Percentiles rank a stretch among this genome's conserved stretches.
These are phyloP conservation scores for Phanerochaete carnosa DNA, from an alignment of 768 basidiomycete genomes.

Conservation along the genomic window DNA sequence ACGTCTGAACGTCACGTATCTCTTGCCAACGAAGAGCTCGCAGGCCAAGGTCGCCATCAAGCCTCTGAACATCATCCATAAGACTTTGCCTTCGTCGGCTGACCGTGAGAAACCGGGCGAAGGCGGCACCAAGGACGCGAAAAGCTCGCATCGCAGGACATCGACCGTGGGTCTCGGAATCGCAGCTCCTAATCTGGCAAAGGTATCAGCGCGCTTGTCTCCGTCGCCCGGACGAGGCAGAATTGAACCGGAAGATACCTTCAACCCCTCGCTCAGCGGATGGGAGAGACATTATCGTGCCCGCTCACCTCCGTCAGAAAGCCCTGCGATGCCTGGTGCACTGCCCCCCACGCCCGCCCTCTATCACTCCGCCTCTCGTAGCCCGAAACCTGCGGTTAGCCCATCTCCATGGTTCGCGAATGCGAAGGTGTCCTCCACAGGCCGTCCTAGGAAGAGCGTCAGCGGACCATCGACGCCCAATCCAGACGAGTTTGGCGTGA, in stretches of 20 bases:
- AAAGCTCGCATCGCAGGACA: not conserved
- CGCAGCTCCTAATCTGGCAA: not conserved
- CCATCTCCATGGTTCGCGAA: not conserved
- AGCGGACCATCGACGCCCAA: not conserved
- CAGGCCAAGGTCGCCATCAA: not conserved
- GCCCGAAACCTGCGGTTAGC: not conserved
- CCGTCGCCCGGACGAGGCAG: not conserved
- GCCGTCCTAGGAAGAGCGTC: not conserved
- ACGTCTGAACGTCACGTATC: not conserved
- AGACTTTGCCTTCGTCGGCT: not conserved
- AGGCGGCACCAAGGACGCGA: not conserved
- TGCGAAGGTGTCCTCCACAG: not conserved
- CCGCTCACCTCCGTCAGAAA: not conserved
- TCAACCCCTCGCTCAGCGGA: not conserved
- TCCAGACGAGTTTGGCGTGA: not conserved
- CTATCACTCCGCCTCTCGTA: not conserved
- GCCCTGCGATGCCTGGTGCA: not conserved
- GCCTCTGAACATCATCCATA: not conserved
- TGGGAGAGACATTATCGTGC: not conserved
- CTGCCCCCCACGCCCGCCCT: not conserved
- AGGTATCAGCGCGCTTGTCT: not conserved
- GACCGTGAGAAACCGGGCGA: not conserved
- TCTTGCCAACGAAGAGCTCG: conserved; percentile 1
- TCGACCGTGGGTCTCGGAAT: not conserved
- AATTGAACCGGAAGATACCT: not conserved